phyloP scores from a whole-genome alignment of 2,329 filamentous ascomycete genomes.

The Fusarium falciforme region DNA sequence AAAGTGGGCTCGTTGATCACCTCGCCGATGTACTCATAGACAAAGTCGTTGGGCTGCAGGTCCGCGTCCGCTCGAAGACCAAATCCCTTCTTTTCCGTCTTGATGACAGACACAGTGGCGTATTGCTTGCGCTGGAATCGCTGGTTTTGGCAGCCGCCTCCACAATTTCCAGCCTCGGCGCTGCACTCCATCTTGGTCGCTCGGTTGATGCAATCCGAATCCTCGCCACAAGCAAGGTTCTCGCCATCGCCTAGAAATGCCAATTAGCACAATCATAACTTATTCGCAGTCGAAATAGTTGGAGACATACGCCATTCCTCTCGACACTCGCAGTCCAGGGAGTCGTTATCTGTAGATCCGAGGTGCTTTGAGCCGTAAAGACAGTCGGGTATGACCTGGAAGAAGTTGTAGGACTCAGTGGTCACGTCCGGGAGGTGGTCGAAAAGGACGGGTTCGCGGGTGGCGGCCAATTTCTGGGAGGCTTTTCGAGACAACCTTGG shows the following conservation, averaged over 20 bases:
- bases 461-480: conserved; percentile 73
- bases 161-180: conserved; percentile 84
- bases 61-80: conserved; percentile 85
- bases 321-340: conserved; percentile 92
- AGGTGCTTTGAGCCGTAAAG: conserved; percentile 92
- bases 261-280: conserved; percentile 18
- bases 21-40: conserved; percentile 98
- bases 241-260: conserved; percentile 63
- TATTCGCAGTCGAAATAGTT: not conserved
- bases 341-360: conserved; percentile 89
- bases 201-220: conserved; percentile 98
- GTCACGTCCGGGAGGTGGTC: conserved; percentile 82
- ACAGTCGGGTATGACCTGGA: conserved; percentile 85
- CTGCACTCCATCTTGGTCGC: conserved; percentile 97
- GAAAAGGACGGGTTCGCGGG: conserved; percentile 75
- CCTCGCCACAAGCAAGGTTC: conserved; percentile 92
- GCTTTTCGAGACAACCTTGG: conserved; percentile 80
- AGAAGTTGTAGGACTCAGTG: conserved; percentile 77
- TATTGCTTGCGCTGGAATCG: conserved; percentile 93
- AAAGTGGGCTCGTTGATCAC: conserved; percentile 95
- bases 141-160: conserved; percentile 89
- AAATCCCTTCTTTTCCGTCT: conserved; percentile 97
- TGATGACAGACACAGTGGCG: conserved; percentile 92
- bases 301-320: conserved; percentile 89
- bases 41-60: conserved; percentile 86